These are phyloP conservation scores for Trichomonas tenax DNA, from an alignment of 208 protist genomes.

Conservation along the genomic window DNA sequence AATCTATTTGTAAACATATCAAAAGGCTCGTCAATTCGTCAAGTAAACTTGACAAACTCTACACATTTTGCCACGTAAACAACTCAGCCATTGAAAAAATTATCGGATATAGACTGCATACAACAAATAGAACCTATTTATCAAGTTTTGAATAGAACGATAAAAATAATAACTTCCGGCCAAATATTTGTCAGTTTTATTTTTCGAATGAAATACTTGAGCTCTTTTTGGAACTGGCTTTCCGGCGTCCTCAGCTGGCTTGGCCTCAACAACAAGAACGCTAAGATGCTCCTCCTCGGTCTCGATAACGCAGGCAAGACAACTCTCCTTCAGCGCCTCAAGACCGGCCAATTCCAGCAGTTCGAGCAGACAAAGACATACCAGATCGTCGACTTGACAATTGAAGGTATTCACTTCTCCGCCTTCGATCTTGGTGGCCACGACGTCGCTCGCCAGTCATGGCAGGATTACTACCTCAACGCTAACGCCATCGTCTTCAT, in stretches of 20 bases:
- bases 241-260: slow-evolving; percentile 23
- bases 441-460: slow-evolving; percentile 40
- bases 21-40: no score
- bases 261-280: slow-evolving; percentile 59
- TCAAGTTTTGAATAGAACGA: neutral
- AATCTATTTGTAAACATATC: no score
- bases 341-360: neutral
- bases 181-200: neutral
- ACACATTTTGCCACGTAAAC: no score
- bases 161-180: neutral
- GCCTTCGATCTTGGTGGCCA: slow-evolving; percentile 98
- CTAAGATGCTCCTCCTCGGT: slow-evolving; percentile 94
- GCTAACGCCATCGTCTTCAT: slow-evolving; percentile 97
- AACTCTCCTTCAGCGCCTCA: slow-evolving; percentile 57
- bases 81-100: no score
- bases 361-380: slow-evolving; percentile 26
- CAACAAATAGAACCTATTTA: neutral
- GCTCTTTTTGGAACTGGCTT: slow-evolving; percentile 27
- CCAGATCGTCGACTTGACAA: slow-evolving; percentile 75
- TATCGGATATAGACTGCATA: no score
- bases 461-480: slow-evolving; percentile 82
- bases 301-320: slow-evolving; percentile 99
- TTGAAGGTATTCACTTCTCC: slow-evolving; percentile 91
- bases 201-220: neutral
- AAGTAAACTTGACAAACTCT: no score